phyloP scores from a whole-genome alignment of 2,329 filamentous ascomycete genomes.

The Claviceps citrina region DNA sequence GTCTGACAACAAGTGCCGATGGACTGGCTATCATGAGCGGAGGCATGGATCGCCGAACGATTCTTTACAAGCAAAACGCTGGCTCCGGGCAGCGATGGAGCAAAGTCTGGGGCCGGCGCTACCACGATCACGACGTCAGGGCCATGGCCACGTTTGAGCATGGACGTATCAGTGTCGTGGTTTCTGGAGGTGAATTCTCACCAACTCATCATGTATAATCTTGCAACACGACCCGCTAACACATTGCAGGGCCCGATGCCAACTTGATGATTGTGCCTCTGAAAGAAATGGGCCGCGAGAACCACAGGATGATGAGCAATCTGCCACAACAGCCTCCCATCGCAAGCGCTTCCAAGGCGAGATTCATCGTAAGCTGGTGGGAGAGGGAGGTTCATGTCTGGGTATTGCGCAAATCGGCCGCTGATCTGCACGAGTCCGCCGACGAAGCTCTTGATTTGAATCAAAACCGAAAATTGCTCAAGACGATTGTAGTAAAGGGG shows the following conservation, averaged over 20 bases:
- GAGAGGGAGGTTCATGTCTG: conserved; percentile 76
- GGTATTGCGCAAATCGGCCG: conserved; percentile 36
- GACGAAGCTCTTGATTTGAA: conserved; percentile 28
- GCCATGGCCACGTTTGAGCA: conserved; percentile 82
- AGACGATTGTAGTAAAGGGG: conserved; percentile 52
- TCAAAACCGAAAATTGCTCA: conserved; percentile 49
- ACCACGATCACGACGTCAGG: conserved; percentile 91
- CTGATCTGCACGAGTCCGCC: conserved; percentile 27
- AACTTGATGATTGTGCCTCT: conserved; percentile 71
- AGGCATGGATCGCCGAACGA: conserved; percentile 79
- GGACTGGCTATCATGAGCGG: conserved; percentile 74
- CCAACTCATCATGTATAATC: not conserved
- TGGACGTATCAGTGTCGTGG: conserved; percentile 66
- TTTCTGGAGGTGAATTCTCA: conserved; percentile 64
- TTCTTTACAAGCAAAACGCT: conserved; percentile 57
- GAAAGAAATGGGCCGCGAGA: conserved; percentile 56
- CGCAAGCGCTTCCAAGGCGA: conserved; percentile 53
- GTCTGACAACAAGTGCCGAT: conserved; percentile 67
- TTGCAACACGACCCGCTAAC: conserved; percentile 4
- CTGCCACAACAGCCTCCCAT: conserved; percentile 67
- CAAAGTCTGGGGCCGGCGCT: conserved; percentile 70
- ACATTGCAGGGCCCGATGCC: conserved; percentile 58
- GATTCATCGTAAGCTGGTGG: conserved; percentile 84
- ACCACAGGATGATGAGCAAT: conserved; percentile 67
- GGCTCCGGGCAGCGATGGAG: conserved; percentile 56